Base-by-base conservation (phyloP, 768 basidiomycete genomes). In the Fomitopsis pulvina region DNA sequence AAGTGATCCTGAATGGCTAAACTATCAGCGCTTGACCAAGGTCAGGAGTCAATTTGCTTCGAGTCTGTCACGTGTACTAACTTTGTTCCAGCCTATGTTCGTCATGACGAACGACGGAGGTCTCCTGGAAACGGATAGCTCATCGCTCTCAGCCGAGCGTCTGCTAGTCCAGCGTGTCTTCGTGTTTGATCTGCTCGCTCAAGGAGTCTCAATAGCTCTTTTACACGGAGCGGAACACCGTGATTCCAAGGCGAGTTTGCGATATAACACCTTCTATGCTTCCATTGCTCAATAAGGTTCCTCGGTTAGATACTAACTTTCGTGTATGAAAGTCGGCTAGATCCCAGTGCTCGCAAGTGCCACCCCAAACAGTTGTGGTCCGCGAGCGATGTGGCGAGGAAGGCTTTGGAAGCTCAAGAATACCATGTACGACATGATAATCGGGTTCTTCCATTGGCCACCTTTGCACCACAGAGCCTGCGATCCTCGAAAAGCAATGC, bases 51-150 rank as follows among this genome's bases (percentile, higher is more conserved):
- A 34, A 39, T 39, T 28, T 12, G 6, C 25, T 11, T 30, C 9
- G 22, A 28, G 28, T 4, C 9, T 22, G 25, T 34, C 22, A 27
- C 14, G 52, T 65, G 38, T n/a, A n/a, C n/a, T n/a, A n/a, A 68
- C 41, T 5, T 34, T 7, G 12, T 28, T 26, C 7, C 52, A 85
- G 80, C 84, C 85, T 1, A 83, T 87, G 81, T 85, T 84, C 49
- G 70, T 78, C 25, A 68, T 87, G 65, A 66, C 71, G 18, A 75
- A 78, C 51, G 82, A 82, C 47, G 82, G 79, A 7, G 76, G 71
- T 40, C 63, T 57, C 3, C 50, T 57, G 0, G 50, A 60, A 7
- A 5, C 46, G 47, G 21, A 56, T 39, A 40, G 18, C 14, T 1
- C 55, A 55, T 37, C 49, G 20, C 51, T 59, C 9, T 46, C 52